Base-by-base conservation (phyloP, 352 stramenopile genomes). In the Phytophthora ohioensis region DNA sequence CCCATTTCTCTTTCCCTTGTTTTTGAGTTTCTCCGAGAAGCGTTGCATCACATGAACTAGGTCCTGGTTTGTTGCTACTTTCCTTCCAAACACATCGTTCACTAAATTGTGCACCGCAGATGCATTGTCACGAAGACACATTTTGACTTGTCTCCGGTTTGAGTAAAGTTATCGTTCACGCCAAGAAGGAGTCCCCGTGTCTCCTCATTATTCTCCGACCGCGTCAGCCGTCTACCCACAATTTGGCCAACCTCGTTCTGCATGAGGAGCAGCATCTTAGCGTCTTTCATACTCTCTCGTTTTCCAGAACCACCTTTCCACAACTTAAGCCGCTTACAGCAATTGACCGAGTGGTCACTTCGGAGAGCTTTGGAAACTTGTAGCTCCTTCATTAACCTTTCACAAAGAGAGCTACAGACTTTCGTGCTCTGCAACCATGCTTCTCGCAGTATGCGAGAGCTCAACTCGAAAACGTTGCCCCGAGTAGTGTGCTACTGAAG, bases 211-310 rank as follows among this genome's bases (percentile, higher is more conserved):
- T 64, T 47, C 38, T 64, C 34, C 5, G 56, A 54, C 1, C 32
- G 30, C 0, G 42, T 64, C 2, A 64, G 11, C 3, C 43, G 27
- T 3, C 56, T 11, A 13, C 56, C 56, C 36, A 64, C 43, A 8
- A 64, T 64, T 11, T 64, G 42, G 5, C 42, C 43, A 39, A 64
- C 47, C 27, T 64, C 56, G 49, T 64, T 64, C 47, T 64, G 42
- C 13, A 55, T 2, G 4, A 64, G 56, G 2, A 64, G 11, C 17
- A 55, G 32, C 42, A 64, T 36, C 13, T 64, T 64, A 17, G 56
- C 56, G 38, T 55, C 56, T 15, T 5, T 21, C 31, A 47, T 46
- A 15, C 32, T 39, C 11, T 64, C 56, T 21, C 56, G 11, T 36
- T 55, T 45, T 12, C 56, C 56, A 46, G 27, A n/a, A 21, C 43